Conservation (phyloP, 306 rosid species). For the Cucumis melo region DNA sequence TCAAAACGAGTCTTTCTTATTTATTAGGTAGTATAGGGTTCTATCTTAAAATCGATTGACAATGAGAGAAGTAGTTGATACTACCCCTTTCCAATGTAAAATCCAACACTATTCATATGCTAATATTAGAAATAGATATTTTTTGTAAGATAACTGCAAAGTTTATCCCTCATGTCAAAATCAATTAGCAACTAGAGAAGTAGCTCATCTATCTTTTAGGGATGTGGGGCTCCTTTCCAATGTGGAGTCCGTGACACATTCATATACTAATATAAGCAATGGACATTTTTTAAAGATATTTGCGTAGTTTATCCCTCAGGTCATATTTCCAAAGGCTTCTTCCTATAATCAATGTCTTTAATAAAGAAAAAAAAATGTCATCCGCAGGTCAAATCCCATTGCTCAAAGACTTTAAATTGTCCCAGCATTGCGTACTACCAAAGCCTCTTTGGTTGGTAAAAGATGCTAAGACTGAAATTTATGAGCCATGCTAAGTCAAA, state of each 20-base stretch:
- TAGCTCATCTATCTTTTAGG: too few species aligned
- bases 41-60: too few species aligned
- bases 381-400: not conserved
- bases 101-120: not conserved
- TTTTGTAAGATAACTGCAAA: not conserved
- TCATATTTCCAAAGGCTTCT: not conserved
- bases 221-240: too few species aligned
- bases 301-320: not conserved
- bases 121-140: not conserved
- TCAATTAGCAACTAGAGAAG: too few species aligned
- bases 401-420: not conserved
- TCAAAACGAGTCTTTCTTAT: too few species aligned
- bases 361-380: not conserved
- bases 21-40: too few species aligned
- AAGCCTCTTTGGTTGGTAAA: not conserved
- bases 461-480: not conserved
- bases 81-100: too few species aligned
- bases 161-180: too few species aligned
- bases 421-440: not conserved
- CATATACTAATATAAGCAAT: too few species aligned
- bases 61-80: too few species aligned
- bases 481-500: not conserved
- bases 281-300: too few species aligned
- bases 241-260: too few species aligned
- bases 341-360: not conserved